Evolutionary conservation across 306 rosid genomes (phyloP).

Genomic region (Vachellia collinsii): DNA sequence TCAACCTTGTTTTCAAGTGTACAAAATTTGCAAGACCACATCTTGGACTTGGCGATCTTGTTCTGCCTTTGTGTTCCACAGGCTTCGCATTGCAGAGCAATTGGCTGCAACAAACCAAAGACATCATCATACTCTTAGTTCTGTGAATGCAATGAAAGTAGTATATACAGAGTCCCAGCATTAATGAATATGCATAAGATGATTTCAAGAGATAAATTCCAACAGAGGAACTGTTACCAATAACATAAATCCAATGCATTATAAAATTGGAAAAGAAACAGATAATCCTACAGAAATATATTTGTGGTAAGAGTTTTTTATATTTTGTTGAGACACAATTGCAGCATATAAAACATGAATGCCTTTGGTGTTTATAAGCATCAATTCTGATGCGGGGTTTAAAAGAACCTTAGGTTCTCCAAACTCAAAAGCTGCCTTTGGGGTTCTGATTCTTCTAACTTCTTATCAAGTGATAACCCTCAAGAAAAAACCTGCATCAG

Average conservation of each 20-base stretch:
- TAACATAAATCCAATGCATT: not conserved
- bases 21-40: constrained; percentile 70
- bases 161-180: not conserved
- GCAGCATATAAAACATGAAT: not conserved
- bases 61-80: constrained; percentile 43
- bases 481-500: not conserved
- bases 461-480: not conserved
- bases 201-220: not conserved
- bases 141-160: constrained; percentile 6
- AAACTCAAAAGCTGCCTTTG: not conserved
- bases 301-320: not conserved
- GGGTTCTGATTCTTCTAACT: not conserved
- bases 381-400: not conserved
- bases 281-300: not conserved
- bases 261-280: not conserved
- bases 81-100: constrained; percentile 50
- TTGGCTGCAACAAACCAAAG: constrained; percentile 43
- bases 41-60: constrained; percentile 33
- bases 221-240: constrained; percentile 2
- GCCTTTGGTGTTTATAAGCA: not conserved
- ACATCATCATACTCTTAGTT: constrained; percentile 13
- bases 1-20: constrained; percentile 53
- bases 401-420: not conserved
- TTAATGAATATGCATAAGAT: not conserved
- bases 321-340: not conserved